These are phyloP conservation scores for Solioccasus polychromus DNA, from an alignment of 768 basidiomycete genomes.

Conservation along the genomic window DNA sequence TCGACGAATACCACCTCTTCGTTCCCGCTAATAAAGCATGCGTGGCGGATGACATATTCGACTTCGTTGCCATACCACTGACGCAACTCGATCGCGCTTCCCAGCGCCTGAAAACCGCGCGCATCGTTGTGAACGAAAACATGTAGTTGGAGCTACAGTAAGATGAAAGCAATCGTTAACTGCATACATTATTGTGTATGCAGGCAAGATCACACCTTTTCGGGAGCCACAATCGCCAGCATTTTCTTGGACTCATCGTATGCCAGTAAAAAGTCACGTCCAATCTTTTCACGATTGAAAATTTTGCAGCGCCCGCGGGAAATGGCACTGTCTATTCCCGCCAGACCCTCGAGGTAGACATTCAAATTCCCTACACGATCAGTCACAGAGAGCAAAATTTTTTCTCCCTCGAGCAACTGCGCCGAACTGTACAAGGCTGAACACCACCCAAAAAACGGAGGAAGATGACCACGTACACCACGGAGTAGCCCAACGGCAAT, in stretches of 20 bases:
- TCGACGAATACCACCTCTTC: slow-evolving; percentile 57
- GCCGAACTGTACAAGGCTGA: slow-evolving; percentile 23
- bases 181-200: not conserved
- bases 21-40: slow-evolving; percentile 45
- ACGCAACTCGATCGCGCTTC: slow-evolving; percentile 38
- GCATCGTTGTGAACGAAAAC: slow-evolving; percentile 47
- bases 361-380: slow-evolving; percentile 32
- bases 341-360: slow-evolving; percentile 39
- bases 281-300: slow-evolving; percentile 46
- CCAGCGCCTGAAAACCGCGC: slow-evolving; percentile 40
- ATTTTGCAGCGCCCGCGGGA: slow-evolving; percentile 23
- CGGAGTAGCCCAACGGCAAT: slow-evolving; percentile 17
- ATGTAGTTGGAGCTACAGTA: slow-evolving; percentile 39
- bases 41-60: slow-evolving; percentile 31
- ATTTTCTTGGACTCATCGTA: slow-evolving; percentile 52
- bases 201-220: slow-evolving; percentile 31
- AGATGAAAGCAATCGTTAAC: not conserved
- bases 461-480: slow-evolving; percentile 11
- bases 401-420: slow-evolving; percentile 43
- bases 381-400: slow-evolving; percentile 40
- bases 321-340: slow-evolving; percentile 33
- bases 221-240: slow-evolving; percentile 42
- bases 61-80: slow-evolving; percentile 40
- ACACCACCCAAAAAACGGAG: not conserved
- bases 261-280: slow-evolving; percentile 41